Conservation (phyloP, 2,329 filamentous ascomycete genomes). For the Sclerotinia nivalis region DNA sequence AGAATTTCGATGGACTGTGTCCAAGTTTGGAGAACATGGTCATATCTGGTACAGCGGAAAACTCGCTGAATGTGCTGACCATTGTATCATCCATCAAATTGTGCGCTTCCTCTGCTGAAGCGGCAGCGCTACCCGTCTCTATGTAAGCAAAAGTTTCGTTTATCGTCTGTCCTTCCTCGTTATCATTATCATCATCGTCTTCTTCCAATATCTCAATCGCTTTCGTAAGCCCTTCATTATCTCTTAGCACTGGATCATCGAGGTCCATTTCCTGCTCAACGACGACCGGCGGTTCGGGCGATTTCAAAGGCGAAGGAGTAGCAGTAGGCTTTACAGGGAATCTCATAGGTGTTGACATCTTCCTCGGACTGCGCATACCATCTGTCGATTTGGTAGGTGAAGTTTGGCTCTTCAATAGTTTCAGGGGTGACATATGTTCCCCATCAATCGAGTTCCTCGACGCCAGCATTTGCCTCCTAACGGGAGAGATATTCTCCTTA, state of each 20-base stretch:
- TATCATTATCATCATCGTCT: conserved; percentile 37
- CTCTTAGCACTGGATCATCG: conserved; percentile 52
- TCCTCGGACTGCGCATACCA: conserved; percentile 47
- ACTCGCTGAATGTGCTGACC: conserved; percentile 64
- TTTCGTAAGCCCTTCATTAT: conserved; percentile 57
- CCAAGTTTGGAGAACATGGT: conserved; percentile 77
- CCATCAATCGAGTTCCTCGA: conserved; percentile 35
- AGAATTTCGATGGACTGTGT: conserved; percentile 60
- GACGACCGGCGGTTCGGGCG: conserved; percentile 28
- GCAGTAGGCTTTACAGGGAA: conserved; percentile 58
- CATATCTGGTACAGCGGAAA: conserved; percentile 87
- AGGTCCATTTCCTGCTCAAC: conserved; percentile 40
- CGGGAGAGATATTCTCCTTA: conserved; percentile 39
- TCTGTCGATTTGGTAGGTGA: conserved; percentile 33
- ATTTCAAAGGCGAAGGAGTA: conserved; percentile 41
- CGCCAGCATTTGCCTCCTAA: conserved; percentile 31
- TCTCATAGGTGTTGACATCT: conserved; percentile 53
- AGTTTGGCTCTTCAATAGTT: conserved; percentile 38
- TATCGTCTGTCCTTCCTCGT: conserved; percentile 33
- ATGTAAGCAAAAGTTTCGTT: conserved; percentile 39
- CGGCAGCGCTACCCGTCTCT: conserved; percentile 40
- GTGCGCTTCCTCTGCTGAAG: conserved; percentile 16
- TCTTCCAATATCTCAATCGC: conserved; percentile 66
- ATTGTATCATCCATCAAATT: conserved; percentile 43
- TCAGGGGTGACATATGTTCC: conserved; percentile 35